These are phyloP conservation scores for Elsinoe australis DNA, from an alignment of 2,329 filamentous ascomycete genomes.

Conservation along the genomic window DNA sequence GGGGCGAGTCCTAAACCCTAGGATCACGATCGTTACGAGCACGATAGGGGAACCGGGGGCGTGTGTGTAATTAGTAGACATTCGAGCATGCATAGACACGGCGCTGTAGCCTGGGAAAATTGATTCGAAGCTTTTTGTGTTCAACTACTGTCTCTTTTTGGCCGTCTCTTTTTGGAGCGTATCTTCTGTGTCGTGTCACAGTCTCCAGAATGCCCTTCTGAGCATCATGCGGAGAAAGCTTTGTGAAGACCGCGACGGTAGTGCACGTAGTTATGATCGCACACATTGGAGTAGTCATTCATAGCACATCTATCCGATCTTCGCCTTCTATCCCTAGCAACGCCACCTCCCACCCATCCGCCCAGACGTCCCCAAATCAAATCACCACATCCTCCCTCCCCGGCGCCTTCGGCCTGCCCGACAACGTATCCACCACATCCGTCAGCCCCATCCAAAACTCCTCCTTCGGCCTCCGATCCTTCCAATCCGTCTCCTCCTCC, in stretches of 20 bases:
- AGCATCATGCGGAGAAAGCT: too few relatives aligned
- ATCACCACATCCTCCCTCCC: conserved; percentile 17
- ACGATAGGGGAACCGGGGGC: background rate
- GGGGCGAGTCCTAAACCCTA: background rate
- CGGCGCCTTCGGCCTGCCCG: conserved; percentile 50
- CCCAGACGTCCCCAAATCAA: background rate
- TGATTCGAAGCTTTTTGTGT: background rate
- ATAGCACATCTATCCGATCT: background rate
- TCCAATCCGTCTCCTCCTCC: conserved; percentile 84
- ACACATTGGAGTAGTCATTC: too few relatives aligned
- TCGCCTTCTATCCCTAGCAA: too few relatives aligned
- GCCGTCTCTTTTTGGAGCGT: background rate
- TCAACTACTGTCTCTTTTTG: background rate
- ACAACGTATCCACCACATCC: conserved; percentile 74
- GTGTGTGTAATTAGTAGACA: conserved; percentile 11
- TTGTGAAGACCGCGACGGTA: too few relatives aligned
- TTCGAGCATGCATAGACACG: conserved; percentile 5
- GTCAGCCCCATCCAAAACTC: conserved; percentile 82
- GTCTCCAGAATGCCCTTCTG: too few relatives aligned
- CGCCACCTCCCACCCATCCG: background rate
- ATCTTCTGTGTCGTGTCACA: too few relatives aligned
- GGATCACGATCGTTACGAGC: conserved; percentile 14
- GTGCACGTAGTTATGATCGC: too few relatives aligned
- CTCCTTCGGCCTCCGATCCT: conserved; percentile 70
- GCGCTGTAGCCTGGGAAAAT: conserved; percentile 10